These are phyloP conservation scores for Cryoendolithus antarcticus DNA, from an alignment of 2,329 filamentous ascomycete genomes.

Conservation along the genomic window DNA sequence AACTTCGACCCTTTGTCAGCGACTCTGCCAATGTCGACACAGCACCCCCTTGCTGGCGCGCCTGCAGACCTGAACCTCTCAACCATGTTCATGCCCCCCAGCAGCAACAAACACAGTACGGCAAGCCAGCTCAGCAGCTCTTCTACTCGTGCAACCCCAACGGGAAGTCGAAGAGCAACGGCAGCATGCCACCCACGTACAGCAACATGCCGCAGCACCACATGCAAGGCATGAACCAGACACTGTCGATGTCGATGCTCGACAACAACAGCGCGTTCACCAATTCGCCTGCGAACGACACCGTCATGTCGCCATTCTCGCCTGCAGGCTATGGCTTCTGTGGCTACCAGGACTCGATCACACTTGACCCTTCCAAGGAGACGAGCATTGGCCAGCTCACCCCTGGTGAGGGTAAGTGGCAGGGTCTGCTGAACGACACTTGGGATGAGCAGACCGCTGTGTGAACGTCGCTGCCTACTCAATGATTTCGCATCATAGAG, in stretches of 20 bases:
- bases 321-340: conserved; percentile 11
- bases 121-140: conserved; percentile 17
- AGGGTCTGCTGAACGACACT: conserved; percentile 4
- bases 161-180: conserved; percentile 19
- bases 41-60: conserved; percentile 36
- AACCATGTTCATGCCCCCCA: conserved; percentile 17
- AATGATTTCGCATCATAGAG: too few relatives aligned
- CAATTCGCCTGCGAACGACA: conserved; percentile 10
- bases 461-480: too few relatives aligned
- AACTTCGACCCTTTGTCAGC: conserved; percentile 32
- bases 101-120: conserved; percentile 22
- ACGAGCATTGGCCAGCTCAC: conserved; percentile 14
- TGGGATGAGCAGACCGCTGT: conserved; percentile 5
- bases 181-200: too few relatives aligned
- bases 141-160: conserved; percentile 36
- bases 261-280: conserved; percentile 14
- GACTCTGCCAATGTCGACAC: conserved; percentile 38
- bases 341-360: conserved; percentile 11
- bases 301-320: conserved; percentile 12
- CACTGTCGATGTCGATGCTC: conserved; percentile 23
- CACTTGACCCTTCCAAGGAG: conserved; percentile 8
- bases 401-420: conserved; percentile 6
- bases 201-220: conserved; percentile 8
- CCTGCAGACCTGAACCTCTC: not conserved
- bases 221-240: too few relatives aligned